These are phyloP conservation scores for Xylariomycetidae sp. DNA, from an alignment of 2,329 filamentous ascomycete genomes.

Conservation along the genomic window DNA sequence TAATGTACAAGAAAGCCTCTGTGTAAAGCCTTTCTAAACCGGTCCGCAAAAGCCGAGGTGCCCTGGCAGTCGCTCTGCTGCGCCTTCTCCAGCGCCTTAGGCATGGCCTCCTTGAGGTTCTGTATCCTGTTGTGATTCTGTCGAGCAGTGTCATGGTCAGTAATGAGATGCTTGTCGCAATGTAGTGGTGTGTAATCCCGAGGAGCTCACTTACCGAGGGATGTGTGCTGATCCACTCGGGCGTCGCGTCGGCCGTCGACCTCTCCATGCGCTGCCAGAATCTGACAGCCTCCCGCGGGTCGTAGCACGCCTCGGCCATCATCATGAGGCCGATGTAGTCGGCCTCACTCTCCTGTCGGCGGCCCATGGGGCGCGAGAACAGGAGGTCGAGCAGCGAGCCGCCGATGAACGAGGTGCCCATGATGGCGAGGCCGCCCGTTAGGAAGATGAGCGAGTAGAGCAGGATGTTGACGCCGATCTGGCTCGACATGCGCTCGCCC, in stretches of 20 bases:
- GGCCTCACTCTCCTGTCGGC: conserved; percentile 71
- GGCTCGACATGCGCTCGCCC: conserved; percentile 57
- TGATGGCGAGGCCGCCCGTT: conserved; percentile 38
- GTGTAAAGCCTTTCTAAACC: conserved; percentile 45
- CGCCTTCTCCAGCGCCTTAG: conserved; percentile 50
- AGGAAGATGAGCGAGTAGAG: conserved; percentile 46
- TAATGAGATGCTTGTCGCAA: no score
- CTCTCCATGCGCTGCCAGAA: conserved; percentile 66
- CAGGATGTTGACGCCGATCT: conserved; percentile 48
- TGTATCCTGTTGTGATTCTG: conserved; percentile 59
- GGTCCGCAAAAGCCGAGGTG: conserved; percentile 47
- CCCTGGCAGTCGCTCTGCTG: conserved; percentile 49
- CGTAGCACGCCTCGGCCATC: conserved; percentile 76
- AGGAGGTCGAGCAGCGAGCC: conserved; percentile 55
- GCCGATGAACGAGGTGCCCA: conserved; percentile 36
- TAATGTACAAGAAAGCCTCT: conserved; percentile 28
- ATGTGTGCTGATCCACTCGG: conserved; percentile 73
- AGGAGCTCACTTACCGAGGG: conserved; percentile 53
- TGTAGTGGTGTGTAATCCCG: no score
- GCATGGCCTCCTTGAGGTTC: conserved; percentile 61
- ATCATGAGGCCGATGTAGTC: conserved; percentile 79
- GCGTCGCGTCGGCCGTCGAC: conserved; percentile 44
- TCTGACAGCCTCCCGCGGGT: conserved; percentile 60
- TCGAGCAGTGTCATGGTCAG: no score
- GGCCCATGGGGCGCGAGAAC: conserved; percentile 63